Evolutionary conservation across 305 asterid genomes (phyloP).

Genomic region (Solanum aculeatissimum): DNA sequence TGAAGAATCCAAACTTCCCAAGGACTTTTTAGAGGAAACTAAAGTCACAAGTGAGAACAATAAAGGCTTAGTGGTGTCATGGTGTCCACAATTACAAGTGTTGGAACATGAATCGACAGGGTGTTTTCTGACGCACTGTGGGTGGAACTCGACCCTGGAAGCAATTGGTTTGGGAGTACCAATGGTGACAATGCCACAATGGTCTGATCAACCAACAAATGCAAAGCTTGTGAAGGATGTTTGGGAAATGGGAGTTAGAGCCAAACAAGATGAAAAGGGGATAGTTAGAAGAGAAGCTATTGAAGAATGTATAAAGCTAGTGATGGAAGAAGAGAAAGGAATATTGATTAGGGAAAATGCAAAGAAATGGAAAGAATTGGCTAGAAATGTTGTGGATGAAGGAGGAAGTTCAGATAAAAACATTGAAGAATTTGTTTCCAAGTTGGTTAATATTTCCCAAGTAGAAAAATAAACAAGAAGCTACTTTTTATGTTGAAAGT

Average conservation of each 20-base stretch:
- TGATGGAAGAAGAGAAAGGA: constrained; percentile 7
- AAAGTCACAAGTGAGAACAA: neutral
- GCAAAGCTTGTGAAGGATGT: constrained; percentile 5
- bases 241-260: constrained; percentile 5
- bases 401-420: constrained; percentile 16
- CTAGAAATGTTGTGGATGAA: constrained; percentile 3
- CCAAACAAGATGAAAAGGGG: constrained; percentile 1
- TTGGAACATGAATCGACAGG: constrained; percentile 1
- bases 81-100: constrained; percentile 14
- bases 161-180: constrained; percentile 12
- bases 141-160: constrained; percentile 10
- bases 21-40: neutral
- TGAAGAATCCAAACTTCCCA: constrained; percentile 10
- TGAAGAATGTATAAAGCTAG: neutral
- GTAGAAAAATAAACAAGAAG: neutral
- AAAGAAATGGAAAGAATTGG: constrained; percentile 8
- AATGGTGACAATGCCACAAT: constrained; percentile 6
- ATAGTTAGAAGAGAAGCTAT: constrained; percentile 3
- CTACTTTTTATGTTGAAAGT: neutral
- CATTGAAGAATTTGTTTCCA: constrained; percentile 2
- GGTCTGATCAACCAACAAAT: constrained; percentile 14
- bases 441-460: neutral
- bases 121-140: constrained; percentile 12
- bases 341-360: constrained; percentile 4
- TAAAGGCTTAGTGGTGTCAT: constrained; percentile 1